phyloP scores from a whole-genome alignment of 2,329 filamentous ascomycete species.

The Cladophialophora psammophila region DNA sequence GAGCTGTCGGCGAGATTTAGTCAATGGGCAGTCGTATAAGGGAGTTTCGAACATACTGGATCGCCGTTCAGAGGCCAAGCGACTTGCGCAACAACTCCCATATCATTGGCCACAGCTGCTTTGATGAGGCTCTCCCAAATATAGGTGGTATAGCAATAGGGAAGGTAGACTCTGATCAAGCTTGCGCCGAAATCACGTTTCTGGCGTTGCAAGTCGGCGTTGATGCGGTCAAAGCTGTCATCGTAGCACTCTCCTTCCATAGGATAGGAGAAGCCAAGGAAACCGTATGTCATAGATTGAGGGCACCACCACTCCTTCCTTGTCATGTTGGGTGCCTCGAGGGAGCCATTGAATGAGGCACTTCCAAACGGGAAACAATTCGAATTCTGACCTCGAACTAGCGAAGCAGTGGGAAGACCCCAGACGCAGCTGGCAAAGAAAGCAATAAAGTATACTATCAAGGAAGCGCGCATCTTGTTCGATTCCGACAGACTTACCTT shows the following conservation, averaged over 20 bases:
- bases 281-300: slow-evolving; percentile 25
- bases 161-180: slow-evolving; percentile 20
- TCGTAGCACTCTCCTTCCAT: slow-evolving; percentile 28
- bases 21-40: background rate
- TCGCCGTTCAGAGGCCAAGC: slow-evolving; percentile 24
- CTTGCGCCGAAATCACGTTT: slow-evolving; percentile 24
- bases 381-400: slow-evolving; percentile 13
- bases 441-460: slow-evolving; percentile 4
- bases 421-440: slow-evolving; percentile 14
- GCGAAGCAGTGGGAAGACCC: slow-evolving; percentile 3
- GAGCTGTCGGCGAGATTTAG: slow-evolving; percentile 4
- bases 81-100: slow-evolving; percentile 22
- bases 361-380: slow-evolving; percentile 24
- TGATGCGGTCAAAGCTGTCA: slow-evolving; percentile 25
- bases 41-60: slow-evolving; percentile 6
- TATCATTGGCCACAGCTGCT: slow-evolving; percentile 22
- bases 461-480: background rate
- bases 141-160: slow-evolving; percentile 27
- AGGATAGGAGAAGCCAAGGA: slow-evolving; percentile 23
- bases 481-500: background rate
- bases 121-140: slow-evolving; percentile 24
- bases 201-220: slow-evolving; percentile 21
- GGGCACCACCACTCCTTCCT: slow-evolving; percentile 25
- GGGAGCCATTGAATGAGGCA: slow-evolving; percentile 21
- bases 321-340: slow-evolving; percentile 15